phyloP scores from a whole-genome alignment of 2,329 filamentous ascomycete species.

The Zelopaecilomyces penicillatus region DNA sequence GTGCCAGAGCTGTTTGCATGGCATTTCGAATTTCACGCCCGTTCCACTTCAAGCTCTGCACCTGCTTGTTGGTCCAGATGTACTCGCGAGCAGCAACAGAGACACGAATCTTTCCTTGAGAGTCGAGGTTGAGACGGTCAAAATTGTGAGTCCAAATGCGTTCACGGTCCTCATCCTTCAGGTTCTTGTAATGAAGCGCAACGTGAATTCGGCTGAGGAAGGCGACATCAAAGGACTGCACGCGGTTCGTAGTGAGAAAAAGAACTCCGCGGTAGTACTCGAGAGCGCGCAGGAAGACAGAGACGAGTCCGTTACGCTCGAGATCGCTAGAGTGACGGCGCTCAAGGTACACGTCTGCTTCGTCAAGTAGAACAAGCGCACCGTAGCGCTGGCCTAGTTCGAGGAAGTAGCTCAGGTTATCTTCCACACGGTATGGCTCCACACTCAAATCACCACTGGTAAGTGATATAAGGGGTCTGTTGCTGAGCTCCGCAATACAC shows the following conservation, averaged over 20 bases:
- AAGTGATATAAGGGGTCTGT: conserved; percentile 42
- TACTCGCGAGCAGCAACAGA: conserved; percentile 31
- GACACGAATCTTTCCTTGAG: conserved; percentile 27
- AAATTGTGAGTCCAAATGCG: conserved; percentile 39
- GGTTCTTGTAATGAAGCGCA: conserved; percentile 36
- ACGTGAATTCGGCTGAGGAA: conserved; percentile 43
- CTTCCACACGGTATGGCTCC: conserved; percentile 29
- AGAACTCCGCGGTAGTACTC: conserved; percentile 44
- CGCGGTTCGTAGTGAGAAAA: conserved; percentile 43
- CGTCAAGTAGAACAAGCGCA: conserved; percentile 47
- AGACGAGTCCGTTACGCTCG: conserved; percentile 39
- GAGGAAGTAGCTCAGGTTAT: conserved; percentile 39
- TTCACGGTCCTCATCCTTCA: conserved; percentile 33
- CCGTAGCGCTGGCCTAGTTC: conserved; percentile 40
- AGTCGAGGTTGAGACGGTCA: conserved; percentile 36
- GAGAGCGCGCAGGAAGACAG: conserved; percentile 40
- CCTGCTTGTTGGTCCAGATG: conserved; percentile 27
- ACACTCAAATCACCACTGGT: conserved; percentile 41
- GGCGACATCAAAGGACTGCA: conserved; percentile 38
- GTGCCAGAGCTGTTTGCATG: conserved; percentile 36
- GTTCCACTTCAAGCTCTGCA: conserved; percentile 32
- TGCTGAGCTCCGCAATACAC: conserved; percentile 42
- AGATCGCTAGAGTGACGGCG: conserved; percentile 36
- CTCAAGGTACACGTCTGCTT: conserved; percentile 54
- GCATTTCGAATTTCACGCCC: conserved; percentile 35